Base-by-base conservation (phyloP, 1,139 yeast species). In the Scheffersomyces cryptocercus region DNA sequence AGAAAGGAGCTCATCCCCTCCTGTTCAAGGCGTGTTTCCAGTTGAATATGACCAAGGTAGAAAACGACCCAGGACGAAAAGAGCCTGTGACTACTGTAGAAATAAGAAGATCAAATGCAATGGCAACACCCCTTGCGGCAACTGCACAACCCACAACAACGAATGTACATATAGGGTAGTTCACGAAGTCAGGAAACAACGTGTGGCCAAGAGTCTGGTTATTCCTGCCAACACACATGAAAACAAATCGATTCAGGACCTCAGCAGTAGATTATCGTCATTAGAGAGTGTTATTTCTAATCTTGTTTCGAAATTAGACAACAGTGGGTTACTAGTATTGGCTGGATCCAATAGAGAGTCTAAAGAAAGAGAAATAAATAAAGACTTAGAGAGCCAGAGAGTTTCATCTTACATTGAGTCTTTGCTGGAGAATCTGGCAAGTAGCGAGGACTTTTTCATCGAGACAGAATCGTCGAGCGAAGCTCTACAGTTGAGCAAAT, bases 51-150 rank as follows among this genome's bases (percentile, higher is more conserved):
- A 16, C 20, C 4, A 16, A 16, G 20, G 20, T 5, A 16, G 6
- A 5, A 16, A 16, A 16, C 49, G 52, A 9, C 50, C 44, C 26
- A 45, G 64, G 10, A 55, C 54, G 35, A 49, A 53, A 16, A 55
- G 47, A 29, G 64, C 65, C 6, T 62, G 67, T 42, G 62, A 56
- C 42, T 45, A 46, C 12, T 63, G 68, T 40, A 54, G 67, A 5
- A 54, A 51, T 40, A 53, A 56, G 40, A 62, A 63, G 48, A 58
- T 56, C 37, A 53, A 55, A 36, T 63, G 68, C 41, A 58, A 62
- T 35, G 66, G 66, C 7, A 46, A 43, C 6, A 13, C 13, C 4
- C 64, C 62, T 1, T 63, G 67, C 28, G 38, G 51, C 35, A 56
- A 58, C 43, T 63, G 67, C 37, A 30, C 39, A 11, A 44, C 40